Base-by-base conservation (phyloP, 176 grass and related monocot species). In the Avena eriantha region DNA sequence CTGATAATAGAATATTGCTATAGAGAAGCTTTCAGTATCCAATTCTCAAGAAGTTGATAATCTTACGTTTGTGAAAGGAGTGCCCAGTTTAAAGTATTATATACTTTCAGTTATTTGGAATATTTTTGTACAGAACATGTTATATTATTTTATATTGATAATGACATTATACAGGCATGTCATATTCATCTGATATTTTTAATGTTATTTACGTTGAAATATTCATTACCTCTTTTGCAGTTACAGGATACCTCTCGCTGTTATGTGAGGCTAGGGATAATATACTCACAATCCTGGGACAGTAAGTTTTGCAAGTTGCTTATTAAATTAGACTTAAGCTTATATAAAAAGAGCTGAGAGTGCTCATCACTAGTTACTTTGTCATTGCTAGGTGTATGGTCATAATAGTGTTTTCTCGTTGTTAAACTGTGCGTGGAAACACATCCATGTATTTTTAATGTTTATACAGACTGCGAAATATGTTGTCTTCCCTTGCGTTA, bases 231-330 rank as follows among this genome's bases (percentile, higher is more conserved):
- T 78, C 60, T 77, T 85, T 76, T 78, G 83, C 72, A 93, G 93
- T 69, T 95, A 68, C 90, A 95, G 59, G 93, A 95, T 93, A 95
- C 78, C 60, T 95, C 45, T 34, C 79, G 76, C 83, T 95, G 60
- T 71, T 95, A 65, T 87, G 88, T 77, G 84, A 93, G 82, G 93
- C 91, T 69, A 79, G 91, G 84, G 93, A 95, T 70, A 95, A 93
- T 88, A 90, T 95, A 79, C 36, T 79, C 54, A 51, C 83, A 53
- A 79, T 95, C 48, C 47, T 95, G 56, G 92, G 92, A 84, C 90
- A 91, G 93, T 95, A 93, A 80, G 86, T 65, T 79, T 56, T 60
- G 3, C 22, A 81, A 67, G 78, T 75, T 55, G 3, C 55, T 51
- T 39, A 53, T 50, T 47, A 10, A 80, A 60, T n/a, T 54, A 31